Base-by-base conservation (phyloP, 352 stramenopile species). In the Blastocystis sp. region DNA sequence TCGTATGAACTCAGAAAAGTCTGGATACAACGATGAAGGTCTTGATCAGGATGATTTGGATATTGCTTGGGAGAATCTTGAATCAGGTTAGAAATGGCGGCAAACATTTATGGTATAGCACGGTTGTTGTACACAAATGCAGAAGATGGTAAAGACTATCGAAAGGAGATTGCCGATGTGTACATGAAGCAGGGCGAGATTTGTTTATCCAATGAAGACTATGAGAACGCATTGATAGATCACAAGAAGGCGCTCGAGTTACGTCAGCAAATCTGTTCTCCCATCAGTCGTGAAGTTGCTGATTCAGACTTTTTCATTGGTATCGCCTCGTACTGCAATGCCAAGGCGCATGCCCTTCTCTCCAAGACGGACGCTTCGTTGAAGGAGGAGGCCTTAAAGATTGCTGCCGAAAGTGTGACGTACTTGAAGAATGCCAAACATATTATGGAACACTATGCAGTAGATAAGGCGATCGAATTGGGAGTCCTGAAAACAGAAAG, bases 61-160 rank as follows among this genome's bases (percentile, higher is more conserved):
- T 9, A 43, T 83, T 11, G 71, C 71, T 39, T 83, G 71, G 71
- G 71, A 83, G 71, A 83, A 83, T 83, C 27, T 83, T 43, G 71
- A 83, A 39, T 66, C 71, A 21, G 71, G 71, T 83, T 5, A 9
- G 35, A 43, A 46, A 24, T 52, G 46, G 21, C 27, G 12, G 12
- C 4, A 32, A 4, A 0, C 24, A 5, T 32, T 27, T 39, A 46
- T 39, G 39, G 5, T 32, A 7, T 63, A 83, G 71, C 71, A 1
- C 19, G 71, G 16, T 3, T 83, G 3, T 49, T 83, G n/a, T 83
- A 83, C 29, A 51, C n/a, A n/a, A 49, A 83, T 24, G 49, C 71
- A 14, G 51, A 65, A 12, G 51, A 65, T 37, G 21, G 21, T 9
- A 66, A 66, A 4, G 71, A 83, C 27, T 83, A 83, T 27, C 16